Percentiles rank a stretch among this genome's conserved stretches.
These are phyloP conservation scores for Ophiostoma sp. DNA, from an alignment of 2,329 filamentous ascomycete genomes.

Conservation along the genomic window DNA sequence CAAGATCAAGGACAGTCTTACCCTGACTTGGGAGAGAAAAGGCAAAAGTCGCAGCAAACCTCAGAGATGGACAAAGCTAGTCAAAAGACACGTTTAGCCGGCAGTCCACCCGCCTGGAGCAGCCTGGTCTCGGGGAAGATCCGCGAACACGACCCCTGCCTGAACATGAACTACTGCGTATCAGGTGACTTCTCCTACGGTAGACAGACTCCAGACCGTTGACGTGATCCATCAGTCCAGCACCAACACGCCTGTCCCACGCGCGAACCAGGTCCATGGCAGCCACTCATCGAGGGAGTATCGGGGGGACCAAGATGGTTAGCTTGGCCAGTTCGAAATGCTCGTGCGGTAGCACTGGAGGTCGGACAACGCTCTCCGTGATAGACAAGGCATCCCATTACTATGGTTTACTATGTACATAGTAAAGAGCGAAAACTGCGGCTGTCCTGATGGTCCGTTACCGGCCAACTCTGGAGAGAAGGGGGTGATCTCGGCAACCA, in stretches of 20 bases:
- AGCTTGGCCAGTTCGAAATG: not conserved
- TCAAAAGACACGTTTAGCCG: not conserved
- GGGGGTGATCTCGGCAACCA: not conserved
- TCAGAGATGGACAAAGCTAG: not conserved
- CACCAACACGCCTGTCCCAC: not conserved
- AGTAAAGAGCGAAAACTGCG: not conserved
- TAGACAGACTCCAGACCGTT: no score
- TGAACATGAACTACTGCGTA: not conserved
- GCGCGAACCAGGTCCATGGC: slow-evolving; percentile 1
- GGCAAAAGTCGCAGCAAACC: not conserved
- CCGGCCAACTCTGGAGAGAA: not conserved
- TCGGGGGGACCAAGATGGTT: not conserved
- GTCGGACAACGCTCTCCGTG: not conserved
- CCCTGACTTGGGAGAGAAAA: not conserved
- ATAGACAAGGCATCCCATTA: not conserved
- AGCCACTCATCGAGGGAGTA: slow-evolving; percentile 6
- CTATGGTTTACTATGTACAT: not conserved
- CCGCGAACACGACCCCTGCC: slow-evolving; percentile 16
- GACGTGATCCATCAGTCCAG: not conserved
- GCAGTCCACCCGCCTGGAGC: slow-evolving; percentile 15
- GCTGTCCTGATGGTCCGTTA: not conserved
- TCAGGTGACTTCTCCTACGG: slow-evolving; percentile 15
- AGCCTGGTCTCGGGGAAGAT: slow-evolving; percentile 16
- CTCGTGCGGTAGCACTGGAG: slow-evolving; percentile 3
- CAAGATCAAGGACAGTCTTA: not conserved